phyloP scores from a whole-genome alignment of 257 asterid genomes.

The Ilex aquifolium region DNA sequence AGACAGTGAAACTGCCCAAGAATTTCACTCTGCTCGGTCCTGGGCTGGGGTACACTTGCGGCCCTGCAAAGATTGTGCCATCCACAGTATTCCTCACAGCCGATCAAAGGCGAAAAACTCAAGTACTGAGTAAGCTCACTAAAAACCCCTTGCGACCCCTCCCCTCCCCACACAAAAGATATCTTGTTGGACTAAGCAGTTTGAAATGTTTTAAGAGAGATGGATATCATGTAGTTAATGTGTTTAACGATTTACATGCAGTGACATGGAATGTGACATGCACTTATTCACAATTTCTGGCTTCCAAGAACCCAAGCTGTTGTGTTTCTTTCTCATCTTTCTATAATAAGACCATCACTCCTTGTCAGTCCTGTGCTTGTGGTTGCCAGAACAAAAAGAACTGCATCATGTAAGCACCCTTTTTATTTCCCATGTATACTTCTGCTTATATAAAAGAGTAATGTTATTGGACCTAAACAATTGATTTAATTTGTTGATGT shows the following conservation, averaged over 20 bases:
- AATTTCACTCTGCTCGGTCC: conserved; percentile 45
- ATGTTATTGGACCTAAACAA: too few relatives aligned
- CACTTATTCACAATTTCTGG: conserved; percentile 31
- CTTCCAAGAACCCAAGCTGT: conserved; percentile 23
- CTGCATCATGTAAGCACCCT: conserved; percentile 26
- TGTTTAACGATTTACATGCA: conserved; percentile 4
- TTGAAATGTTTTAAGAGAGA: too few relatives aligned
- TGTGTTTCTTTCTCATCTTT: conserved; percentile 33
- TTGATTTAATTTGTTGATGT: too few relatives aligned
- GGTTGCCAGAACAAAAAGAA: conserved; percentile 28
- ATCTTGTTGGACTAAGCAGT: too few relatives aligned
- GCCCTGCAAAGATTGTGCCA: conserved; percentile 30
- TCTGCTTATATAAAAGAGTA: too few relatives aligned
- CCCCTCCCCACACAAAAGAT: neutral
- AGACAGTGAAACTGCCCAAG: conserved; percentile 37
- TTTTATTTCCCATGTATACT: neutral
- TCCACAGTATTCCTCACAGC: conserved; percentile 29
- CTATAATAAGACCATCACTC: conserved; percentile 26
- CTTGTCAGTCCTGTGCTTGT: conserved; percentile 34
- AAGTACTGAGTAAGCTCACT: conserved; percentile 43
- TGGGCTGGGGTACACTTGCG: conserved; percentile 57
- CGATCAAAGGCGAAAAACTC: conserved; percentile 49
- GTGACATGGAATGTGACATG: conserved; percentile 41
- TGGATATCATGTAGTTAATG: too few relatives aligned
- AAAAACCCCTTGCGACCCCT: neutral